Percentiles rank a stretch among this genome's conserved stretches.
These are phyloP conservation scores for Fusarium pseudocircinatum DNA, from an alignment of 2,329 filamentous ascomycete species.

Conservation along the genomic window DNA sequence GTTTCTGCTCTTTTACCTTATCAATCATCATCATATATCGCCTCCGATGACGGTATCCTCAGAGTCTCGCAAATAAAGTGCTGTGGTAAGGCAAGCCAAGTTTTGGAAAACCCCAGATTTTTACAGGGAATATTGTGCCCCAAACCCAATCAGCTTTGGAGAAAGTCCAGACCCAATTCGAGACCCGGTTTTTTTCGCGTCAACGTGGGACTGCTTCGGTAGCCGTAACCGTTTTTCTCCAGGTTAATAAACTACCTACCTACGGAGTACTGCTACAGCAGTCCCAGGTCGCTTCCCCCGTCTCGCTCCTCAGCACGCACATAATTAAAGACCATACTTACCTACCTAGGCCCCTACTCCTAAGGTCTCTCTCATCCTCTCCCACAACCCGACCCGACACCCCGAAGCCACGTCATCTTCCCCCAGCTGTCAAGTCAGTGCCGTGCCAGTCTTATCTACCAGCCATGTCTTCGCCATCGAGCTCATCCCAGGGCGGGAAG, in stretches of 20 bases:
- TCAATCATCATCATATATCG: constrained; percentile 29
- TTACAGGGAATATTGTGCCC: constrained; percentile 22
- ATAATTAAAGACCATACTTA: constrained; percentile 7
- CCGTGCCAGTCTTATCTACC: background rate
- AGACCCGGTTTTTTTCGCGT: constrained; percentile 36
- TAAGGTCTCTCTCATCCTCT: constrained; percentile 3
- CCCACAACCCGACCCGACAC: constrained; percentile 29
- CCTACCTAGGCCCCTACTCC: constrained; percentile 3
- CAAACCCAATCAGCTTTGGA: constrained; percentile 28
- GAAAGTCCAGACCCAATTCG: constrained; percentile 18
- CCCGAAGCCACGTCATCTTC: constrained; percentile 32
- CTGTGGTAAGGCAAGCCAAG: constrained; percentile 29
- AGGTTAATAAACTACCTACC: constrained; percentile 18
- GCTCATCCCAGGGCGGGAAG: constrained; percentile 69
- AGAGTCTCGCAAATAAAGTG: constrained; percentile 2
- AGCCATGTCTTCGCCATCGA: constrained; percentile 53
- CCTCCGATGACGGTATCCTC: constrained; percentile 24
- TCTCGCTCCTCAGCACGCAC: constrained; percentile 12
- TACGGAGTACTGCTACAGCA: background rate
- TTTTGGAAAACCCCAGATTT: constrained; percentile 28
- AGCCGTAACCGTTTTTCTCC: constrained; percentile 34
- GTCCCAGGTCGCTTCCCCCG: constrained; percentile 5
- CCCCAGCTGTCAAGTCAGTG: background rate
- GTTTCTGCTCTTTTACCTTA: constrained; percentile 27
- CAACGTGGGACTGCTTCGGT: constrained; percentile 37